Evolutionary conservation across 2,329 filamentous ascomycete species (phyloP).

Genomic region (Monosporascus sp.): DNA sequence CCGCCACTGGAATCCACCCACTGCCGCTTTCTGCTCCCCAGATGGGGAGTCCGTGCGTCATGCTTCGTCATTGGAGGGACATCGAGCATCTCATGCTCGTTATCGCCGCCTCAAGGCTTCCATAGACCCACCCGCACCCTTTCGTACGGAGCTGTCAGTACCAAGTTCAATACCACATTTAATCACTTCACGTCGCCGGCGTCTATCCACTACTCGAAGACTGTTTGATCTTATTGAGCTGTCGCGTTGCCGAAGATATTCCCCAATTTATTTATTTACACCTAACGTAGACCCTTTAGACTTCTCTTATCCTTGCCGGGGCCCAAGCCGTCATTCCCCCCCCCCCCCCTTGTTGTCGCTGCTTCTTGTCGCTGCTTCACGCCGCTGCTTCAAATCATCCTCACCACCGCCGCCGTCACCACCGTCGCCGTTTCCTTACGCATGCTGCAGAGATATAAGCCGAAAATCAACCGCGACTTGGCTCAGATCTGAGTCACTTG

Average conservation of each 20-base stretch:
- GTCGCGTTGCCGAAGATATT: neutral
- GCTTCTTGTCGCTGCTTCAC: no score
- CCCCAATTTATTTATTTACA: neutral
- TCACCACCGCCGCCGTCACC: neutral
- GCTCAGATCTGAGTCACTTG: constrained; percentile 3
- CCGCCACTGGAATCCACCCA: neutral
- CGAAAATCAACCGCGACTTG: constrained; percentile 5
- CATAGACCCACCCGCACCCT: neutral
- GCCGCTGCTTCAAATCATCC: neutral
- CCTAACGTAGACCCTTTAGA: constrained; percentile 1
- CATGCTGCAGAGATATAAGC: constrained; percentile 6
- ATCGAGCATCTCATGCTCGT: no score
- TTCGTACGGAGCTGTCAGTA: neutral
- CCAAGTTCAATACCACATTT: neutral
- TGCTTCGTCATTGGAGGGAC: neutral
- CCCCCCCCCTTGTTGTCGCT: constrained; percentile 17
- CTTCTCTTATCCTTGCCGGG: constrained; percentile 1
- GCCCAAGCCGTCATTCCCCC: constrained; percentile 8
- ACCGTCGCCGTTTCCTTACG: neutral
- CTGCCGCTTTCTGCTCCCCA: neutral
- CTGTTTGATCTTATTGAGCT: neutral
- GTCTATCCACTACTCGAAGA: neutral
- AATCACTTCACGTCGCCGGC: neutral
- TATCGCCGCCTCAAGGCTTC: neutral
- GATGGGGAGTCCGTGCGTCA: neutral